Percentiles rank a stretch among this genome's conserved stretches.
These are phyloP conservation scores for Fusarium scirpi DNA, from an alignment of 2,329 filamentous ascomycete species.

Conservation along the genomic window DNA sequence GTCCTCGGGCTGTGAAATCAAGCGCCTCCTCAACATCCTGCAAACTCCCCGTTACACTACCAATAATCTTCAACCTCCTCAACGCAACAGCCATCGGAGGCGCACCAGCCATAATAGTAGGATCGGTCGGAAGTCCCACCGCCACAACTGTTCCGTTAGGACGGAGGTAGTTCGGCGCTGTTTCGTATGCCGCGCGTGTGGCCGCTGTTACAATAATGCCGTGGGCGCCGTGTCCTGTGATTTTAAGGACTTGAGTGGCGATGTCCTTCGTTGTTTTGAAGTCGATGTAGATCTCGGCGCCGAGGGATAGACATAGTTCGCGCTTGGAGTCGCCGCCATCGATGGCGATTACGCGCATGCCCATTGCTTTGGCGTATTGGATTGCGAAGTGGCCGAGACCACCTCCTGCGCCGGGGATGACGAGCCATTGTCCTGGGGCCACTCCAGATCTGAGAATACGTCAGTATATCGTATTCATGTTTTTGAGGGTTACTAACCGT, in stretches of 20 bases:
- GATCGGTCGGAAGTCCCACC: constrained; percentile 76
- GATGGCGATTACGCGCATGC: constrained; percentile 80
- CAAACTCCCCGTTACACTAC: constrained; percentile 41
- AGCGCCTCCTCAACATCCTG: constrained; percentile 46
- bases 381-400: constrained; percentile 80
- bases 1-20: constrained; percentile 42
- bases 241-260: constrained; percentile 79
- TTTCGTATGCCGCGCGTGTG: constrained; percentile 91
- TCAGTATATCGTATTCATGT: background rate
- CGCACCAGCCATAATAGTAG: constrained; percentile 38
- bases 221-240: constrained; percentile 82
- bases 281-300: constrained; percentile 80
- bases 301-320: constrained; percentile 74
- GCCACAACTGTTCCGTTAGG: constrained; percentile 83
- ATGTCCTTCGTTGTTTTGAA: constrained; percentile 80
- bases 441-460: constrained; percentile 63
- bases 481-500: constrained; percentile 56
- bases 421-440: constrained; percentile 78
- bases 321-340: constrained; percentile 84
- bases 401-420: constrained; percentile 86
- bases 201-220: constrained; percentile 87
- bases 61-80: constrained; percentile 40
- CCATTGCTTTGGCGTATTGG: constrained; percentile 92
- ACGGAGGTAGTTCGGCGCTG: constrained; percentile 85
- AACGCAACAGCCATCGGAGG: constrained; percentile 34